Base-by-base conservation (phyloP, 2,329 filamentous ascomycete species). In the Colletotrichum abscissum region DNA sequence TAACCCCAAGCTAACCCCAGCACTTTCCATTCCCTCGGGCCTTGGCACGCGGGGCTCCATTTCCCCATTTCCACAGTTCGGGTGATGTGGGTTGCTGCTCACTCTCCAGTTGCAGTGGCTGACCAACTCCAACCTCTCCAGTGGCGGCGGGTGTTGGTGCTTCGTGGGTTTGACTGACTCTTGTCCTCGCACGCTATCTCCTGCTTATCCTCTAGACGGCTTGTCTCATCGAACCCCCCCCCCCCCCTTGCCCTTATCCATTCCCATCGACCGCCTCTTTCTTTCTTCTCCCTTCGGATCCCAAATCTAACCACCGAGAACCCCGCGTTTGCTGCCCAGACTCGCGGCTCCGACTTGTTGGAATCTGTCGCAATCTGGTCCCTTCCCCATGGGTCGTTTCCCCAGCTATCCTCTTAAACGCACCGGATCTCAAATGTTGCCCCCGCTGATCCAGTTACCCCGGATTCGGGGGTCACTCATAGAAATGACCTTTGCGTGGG, bases 11-110 rank as follows among this genome's bases (percentile, higher is more conserved):
- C 56, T 26, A 33, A 35, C 46, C 71, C 60, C 67, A 73, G 71
- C 59, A 60, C 22, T 65, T 60, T 71, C 71, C 71, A 62, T 73
- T 71, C 67, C 71, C 71, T 73, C 71, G 71, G 71, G 60, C 46
- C 71, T 73, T 73, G 71, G 70, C 71, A 73, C 67, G 71, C 71
- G 71, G 71, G 67, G 71, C 57, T 71, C 62, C 46, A 72, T 58
- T 38, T 30, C 38, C 59, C 65, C 58, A 30, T 49, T 38, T 52
- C 70, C 55, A 56, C 60, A 70, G 19, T 28, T 33, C 46, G 5
- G 28, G 30, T 49, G 52, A 5, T 24, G 52, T 55, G 52, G 52
- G 26, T 14, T 42, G 38, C 5, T 42, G 52, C 52, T 28, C 52
- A 26, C 22, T 3, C 52, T 22, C 16, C 30, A 65, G 52, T 56